A percentile compares a stretch with the other conserved stretches of the same genome.
Evolutionary conservation across 108 stramenopile species (phyloP).

Genomic region (Skeletonema marinoi): DNA sequence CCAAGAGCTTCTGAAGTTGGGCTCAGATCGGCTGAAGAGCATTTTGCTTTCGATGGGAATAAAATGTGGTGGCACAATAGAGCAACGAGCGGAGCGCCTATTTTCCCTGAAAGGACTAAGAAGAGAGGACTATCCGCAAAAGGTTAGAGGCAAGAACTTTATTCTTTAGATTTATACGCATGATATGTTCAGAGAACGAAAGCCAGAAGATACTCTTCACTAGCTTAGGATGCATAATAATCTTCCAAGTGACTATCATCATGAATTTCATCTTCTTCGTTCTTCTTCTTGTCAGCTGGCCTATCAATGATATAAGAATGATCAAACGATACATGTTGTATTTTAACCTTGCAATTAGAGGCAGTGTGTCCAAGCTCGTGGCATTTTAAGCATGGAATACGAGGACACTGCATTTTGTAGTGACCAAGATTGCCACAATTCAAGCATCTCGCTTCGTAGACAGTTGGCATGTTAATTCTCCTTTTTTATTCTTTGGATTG

Average conservation of each 20-base stretch:
- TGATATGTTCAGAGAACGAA: not conserved
- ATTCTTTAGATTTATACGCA: constrained; percentile 12
- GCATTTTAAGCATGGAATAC: constrained; percentile 18
- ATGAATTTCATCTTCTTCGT: not conserved
- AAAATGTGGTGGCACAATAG: constrained; percentile 87
- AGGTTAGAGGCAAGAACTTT: constrained; percentile 74
- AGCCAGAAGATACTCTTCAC: not conserved
- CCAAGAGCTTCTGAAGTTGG: constrained; percentile 68
- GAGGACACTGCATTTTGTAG: constrained; percentile 16
- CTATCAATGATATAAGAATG: not conserved
- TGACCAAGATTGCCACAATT: constrained; percentile 27
- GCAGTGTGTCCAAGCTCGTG: constrained; percentile 8
- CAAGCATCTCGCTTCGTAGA: constrained; percentile 33
- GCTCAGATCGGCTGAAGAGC: constrained; percentile 86
- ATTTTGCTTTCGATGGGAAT: constrained; percentile 83
- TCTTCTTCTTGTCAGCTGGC: not conserved
- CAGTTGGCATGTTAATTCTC: constrained; percentile 28
- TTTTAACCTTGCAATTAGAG: not conserved
- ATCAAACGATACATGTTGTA: constrained; percentile 9
- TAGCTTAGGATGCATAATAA: not conserved
- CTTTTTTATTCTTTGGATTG: not conserved
- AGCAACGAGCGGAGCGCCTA: constrained; percentile 87
- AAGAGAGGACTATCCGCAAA: constrained; percentile 68
- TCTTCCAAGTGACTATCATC: constrained; percentile 17
- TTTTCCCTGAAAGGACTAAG: constrained; percentile 88